A percentile compares a stretch with the other conserved stretches of the same genome.
These are phyloP conservation scores for Phytophthora litchii DNA, from an alignment of 352 stramenopile genomes.

Conservation along the genomic window DNA sequence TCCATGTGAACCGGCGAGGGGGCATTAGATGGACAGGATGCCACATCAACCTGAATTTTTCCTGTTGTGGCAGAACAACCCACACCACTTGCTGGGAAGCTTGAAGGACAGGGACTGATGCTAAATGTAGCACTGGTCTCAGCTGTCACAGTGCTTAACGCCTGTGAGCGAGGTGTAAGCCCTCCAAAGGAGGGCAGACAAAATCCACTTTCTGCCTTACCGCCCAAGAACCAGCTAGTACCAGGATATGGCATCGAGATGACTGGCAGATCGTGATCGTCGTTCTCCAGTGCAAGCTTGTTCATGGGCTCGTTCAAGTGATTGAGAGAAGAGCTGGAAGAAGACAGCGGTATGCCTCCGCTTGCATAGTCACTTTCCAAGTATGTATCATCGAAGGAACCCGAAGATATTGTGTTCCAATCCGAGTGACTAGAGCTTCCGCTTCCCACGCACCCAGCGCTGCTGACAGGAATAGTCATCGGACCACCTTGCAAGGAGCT, in stretches of 20 bases:
- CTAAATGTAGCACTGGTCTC: slow-evolving; percentile 18
- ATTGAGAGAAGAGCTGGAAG: slow-evolving; percentile 19
- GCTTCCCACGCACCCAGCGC: slow-evolving; percentile 8
- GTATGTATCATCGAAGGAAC: slow-evolving; percentile 46
- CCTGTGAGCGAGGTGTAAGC: slow-evolving; percentile 22
- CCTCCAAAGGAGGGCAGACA: slow-evolving; percentile 26
- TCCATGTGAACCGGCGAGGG: slow-evolving; percentile 50
- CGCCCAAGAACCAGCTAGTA: slow-evolving; percentile 38
- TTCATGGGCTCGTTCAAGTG: slow-evolving; percentile 41
- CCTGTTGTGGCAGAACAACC: slow-evolving; percentile 15
- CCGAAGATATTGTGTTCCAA: slow-evolving; percentile 39
- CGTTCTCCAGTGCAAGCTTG: slow-evolving; percentile 31
- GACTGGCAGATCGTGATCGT: slow-evolving; percentile 35
- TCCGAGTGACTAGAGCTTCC: slow-evolving; percentile 23
- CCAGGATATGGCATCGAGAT: slow-evolving; percentile 41
- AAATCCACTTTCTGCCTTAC: slow-evolving; percentile 28
- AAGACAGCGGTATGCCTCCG: slow-evolving; percentile 21
- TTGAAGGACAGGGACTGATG: slow-evolving; percentile 21
- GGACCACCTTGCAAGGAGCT: slow-evolving; percentile 1
- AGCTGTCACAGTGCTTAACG: slow-evolving; percentile 11
- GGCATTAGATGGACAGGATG: slow-evolving; percentile 22
- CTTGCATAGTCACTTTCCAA: slow-evolving; percentile 36
- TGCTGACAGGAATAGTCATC: slow-evolving; percentile 17
- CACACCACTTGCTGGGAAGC: slow-evolving; percentile 11
- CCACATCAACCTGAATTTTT: slow-evolving; percentile 18